Conservation (phyloP, 768 basidiomycete species). For the Kwoniella sp. region DNA sequence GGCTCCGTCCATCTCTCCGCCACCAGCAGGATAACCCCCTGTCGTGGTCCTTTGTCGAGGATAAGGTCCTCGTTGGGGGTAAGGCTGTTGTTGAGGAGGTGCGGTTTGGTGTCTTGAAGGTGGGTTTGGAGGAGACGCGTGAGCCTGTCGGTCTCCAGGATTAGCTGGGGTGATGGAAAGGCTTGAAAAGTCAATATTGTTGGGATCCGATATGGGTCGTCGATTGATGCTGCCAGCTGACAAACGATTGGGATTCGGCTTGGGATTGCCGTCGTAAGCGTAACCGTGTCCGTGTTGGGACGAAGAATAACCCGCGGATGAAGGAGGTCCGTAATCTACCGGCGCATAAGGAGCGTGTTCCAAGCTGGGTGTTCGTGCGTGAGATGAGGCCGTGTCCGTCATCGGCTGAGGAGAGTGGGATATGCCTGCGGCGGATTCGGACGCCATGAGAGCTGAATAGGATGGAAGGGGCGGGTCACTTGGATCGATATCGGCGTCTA, state of each 20-base stretch:
- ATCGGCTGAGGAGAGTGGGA: slow-evolving; percentile 35
- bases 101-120: slow-evolving; percentile 28
- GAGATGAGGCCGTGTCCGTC: slow-evolving; percentile 21
- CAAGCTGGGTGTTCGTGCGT: slow-evolving; percentile 30
- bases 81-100: slow-evolving; percentile 12
- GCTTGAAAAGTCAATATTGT: slow-evolving; percentile 38
- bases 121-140: slow-evolving; percentile 27
- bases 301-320: slow-evolving; percentile 9
- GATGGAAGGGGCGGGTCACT: slow-evolving; percentile 45
- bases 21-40: slow-evolving; percentile 25
- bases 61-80: slow-evolving; percentile 17
- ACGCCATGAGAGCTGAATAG: slow-evolving; percentile 41
- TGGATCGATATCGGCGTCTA: slow-evolving; percentile 19
- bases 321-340: slow-evolving; percentile 44
- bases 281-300: slow-evolving; percentile 16
- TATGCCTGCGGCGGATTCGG: slow-evolving; percentile 24
- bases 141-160: slow-evolving; percentile 4
- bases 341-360: slow-evolving; percentile 48
- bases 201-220: slow-evolving; percentile 46
- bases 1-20: slow-evolving; percentile 30
- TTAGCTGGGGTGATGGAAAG: slow-evolving; percentile 21
- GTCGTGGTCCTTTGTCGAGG: slow-evolving; percentile 30
- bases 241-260: slow-evolving; percentile 22
- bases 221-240: slow-evolving; percentile 33
- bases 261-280: slow-evolving; percentile 11